Base-by-base conservation (phyloP, 805 yeast genomes). In the Limtongia smithiae region DNA sequence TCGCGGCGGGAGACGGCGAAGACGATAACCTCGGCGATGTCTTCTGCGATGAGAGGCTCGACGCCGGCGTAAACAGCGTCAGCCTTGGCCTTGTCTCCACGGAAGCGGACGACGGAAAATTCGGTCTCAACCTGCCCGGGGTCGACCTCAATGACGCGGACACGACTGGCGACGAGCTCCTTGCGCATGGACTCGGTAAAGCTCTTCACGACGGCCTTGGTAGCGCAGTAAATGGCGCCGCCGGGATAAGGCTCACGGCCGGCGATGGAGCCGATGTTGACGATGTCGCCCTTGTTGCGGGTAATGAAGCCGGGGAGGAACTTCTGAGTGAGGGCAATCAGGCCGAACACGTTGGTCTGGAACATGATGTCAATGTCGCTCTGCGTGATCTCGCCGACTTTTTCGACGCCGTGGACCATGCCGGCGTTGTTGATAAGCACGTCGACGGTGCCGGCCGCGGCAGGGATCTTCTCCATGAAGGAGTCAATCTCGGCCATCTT, bases 81-180 rank as follows among this genome's bases (percentile, higher is more conserved):
- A 34, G 89, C 89, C 60, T 73, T 75, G 5, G 61, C 67, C 48
- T 68, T 60, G 62, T 83, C 87, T 50, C 88, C 88, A 57, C 77
- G 72, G 62, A 58, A 59, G n/a, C 62, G 59, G 41, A 59, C 62
- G 39, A 59, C 56, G 12, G 85, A 79, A 63, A 84, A 83, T 65
- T 83, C 91, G 38, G 90, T 84, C 65, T 83, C 89, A 37, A 84
- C 90, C 44, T 79, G 80, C 58, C 91, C 90, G 11, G 91, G 91
- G 58, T 83, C 84, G 42, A 84, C 75, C 65, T 83, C 89, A 53
- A 83, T 77, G 45, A 84, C 80, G 59, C 91, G 74, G 61, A 84
- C 44, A 46, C 77, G 77, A 18, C 94, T 84, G 67, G 75, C 73
- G 59, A 85, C 78, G 63, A 81, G 71, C 65, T 87, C 95, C 65